These are phyloP conservation scores for Yamadazyma taylorii DNA, from an alignment of 1,139 yeast genomes.

Conservation along the genomic window DNA sequence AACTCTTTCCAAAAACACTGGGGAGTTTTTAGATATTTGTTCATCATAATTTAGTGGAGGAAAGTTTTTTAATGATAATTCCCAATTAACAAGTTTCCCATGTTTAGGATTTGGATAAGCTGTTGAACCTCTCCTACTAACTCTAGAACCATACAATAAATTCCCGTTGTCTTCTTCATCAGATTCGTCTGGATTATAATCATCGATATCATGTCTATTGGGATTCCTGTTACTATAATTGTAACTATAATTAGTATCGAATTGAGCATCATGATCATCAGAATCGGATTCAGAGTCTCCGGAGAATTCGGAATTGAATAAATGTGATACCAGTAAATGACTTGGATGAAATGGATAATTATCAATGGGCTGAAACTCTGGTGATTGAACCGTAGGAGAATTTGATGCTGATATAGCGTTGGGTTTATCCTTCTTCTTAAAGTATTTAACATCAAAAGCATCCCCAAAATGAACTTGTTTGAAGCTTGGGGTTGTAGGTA, in stretches of 20 bases:
- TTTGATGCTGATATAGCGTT: constrained; percentile 68
- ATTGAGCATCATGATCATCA: constrained; percentile 9
- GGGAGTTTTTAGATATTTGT: constrained; percentile 36
- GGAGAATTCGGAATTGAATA: constrained; percentile 15
- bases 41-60: constrained; percentile 36
- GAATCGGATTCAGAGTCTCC: constrained; percentile 2
- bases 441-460: constrained; percentile 54
- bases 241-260: constrained; percentile 14
- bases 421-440: constrained; percentile 71
- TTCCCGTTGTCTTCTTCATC: constrained; percentile 17
- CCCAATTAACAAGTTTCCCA: constrained; percentile 43
- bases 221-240: constrained; percentile 11
- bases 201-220: constrained; percentile 4
- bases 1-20: constrained; percentile 65
- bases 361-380: constrained; percentile 17
- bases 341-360: neutral
- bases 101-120: constrained; percentile 26
- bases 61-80: constrained; percentile 50
- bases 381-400: constrained; percentile 48
- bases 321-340: constrained; percentile 7
- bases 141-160: constrained; percentile 14
- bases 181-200: constrained; percentile 8
- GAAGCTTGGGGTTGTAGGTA: constrained; percentile 73
- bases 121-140: constrained; percentile 20
- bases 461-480: constrained; percentile 81